Percentiles rank a stretch among this genome's conserved stretches.
These are phyloP conservation scores for Microcyclospora pomicola DNA, from an alignment of 2,329 filamentous ascomycete species.

Conservation along the genomic window DNA sequence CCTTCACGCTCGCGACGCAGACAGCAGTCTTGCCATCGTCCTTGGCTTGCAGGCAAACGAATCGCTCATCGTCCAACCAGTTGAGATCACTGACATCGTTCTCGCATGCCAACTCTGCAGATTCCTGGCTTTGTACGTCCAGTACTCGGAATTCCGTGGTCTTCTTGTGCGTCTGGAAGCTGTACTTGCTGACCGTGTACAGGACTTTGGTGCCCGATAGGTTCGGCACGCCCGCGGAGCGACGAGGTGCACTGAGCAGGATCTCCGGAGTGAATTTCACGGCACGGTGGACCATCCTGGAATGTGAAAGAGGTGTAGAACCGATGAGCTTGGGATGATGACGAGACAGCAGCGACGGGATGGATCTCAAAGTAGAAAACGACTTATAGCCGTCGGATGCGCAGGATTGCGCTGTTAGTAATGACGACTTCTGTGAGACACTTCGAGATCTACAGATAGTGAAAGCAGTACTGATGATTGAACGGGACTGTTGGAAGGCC, in stretches of 20 bases:
- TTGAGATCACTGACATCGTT: conserved; percentile 53
- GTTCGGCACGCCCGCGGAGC: conserved; percentile 59
- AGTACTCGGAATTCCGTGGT: conserved; percentile 56
- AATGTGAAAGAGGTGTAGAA: too few relatives aligned
- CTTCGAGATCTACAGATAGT: too few relatives aligned
- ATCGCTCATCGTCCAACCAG: conserved; percentile 58
- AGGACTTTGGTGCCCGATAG: conserved; percentile 48
- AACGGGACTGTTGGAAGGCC: too few relatives aligned
- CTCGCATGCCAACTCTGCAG: conserved; percentile 52
- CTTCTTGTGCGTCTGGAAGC: conserved; percentile 60
- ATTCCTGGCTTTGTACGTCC: conserved; percentile 52
- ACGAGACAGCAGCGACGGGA: too few relatives aligned
- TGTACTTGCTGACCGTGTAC: conserved; percentile 63
- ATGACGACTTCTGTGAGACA: too few relatives aligned
- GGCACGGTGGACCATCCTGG: conserved; percentile 54
- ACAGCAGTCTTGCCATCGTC: conserved; percentile 27
- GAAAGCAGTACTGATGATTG: too few relatives aligned
- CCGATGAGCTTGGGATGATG: too few relatives aligned
- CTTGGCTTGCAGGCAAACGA: conserved; percentile 39
- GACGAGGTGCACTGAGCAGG: conserved; percentile 60
- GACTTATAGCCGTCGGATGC: too few relatives aligned
- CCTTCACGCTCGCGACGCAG: conserved; percentile 10
- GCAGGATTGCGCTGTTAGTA: too few relatives aligned
- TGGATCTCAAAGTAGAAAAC: too few relatives aligned
- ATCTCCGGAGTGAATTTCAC: conserved; percentile 64